A percentile compares a stretch with the other conserved stretches of the same genome.
These are phyloP conservation scores for Colletotrichum karsti DNA, from an alignment of 2,329 filamentous ascomycete genomes.

Conservation along the genomic window DNA sequence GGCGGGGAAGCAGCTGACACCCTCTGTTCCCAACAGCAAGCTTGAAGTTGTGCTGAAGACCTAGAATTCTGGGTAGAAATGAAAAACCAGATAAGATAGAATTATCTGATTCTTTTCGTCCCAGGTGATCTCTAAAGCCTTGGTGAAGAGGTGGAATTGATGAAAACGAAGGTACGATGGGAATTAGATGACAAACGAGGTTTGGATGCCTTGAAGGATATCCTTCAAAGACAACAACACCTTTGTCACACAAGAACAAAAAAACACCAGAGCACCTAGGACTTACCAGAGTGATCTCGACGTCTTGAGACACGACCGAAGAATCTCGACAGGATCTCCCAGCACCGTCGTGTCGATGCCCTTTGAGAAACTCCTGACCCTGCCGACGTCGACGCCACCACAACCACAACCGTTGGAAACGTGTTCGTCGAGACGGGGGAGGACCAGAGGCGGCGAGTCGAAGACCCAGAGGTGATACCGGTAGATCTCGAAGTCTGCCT, in stretches of 20 bases:
- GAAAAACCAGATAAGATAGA: neutral
- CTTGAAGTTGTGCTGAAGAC: no score
- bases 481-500: neutral
- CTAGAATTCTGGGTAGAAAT: no score
- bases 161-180: no score
- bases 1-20: neutral
- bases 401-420: neutral
- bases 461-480: slow-evolving; percentile 21
- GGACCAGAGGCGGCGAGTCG: neutral
- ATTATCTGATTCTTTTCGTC: no score
- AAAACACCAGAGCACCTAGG: neutral
- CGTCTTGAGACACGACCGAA: neutral
- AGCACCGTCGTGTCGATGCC: neutral
- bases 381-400: neutral
- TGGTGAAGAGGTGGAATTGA: no score
- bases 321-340: neutral
- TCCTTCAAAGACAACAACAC: no score
- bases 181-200: no score
- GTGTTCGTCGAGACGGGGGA: neutral
- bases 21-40: neutral
- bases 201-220: no score
- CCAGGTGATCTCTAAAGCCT: no score
- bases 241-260: no score
- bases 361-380: neutral
- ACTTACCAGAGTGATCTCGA: neutral